Percentiles rank a stretch among this genome's conserved stretches.
These are phyloP conservation scores for Anisodus tanguticus DNA, from an alignment of 257 asterid genomes.

Conservation along the genomic window DNA sequence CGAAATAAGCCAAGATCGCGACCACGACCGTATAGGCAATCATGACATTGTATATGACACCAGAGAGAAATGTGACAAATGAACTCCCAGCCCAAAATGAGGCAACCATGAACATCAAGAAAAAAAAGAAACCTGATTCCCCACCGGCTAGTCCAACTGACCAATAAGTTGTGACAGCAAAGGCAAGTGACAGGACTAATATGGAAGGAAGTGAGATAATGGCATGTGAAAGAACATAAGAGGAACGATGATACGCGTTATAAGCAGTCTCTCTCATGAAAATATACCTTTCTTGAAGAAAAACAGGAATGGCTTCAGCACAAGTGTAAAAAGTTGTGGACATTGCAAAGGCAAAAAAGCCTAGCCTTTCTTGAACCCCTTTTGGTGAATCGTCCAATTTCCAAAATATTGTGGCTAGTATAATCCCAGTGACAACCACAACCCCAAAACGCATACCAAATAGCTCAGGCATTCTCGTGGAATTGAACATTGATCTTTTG, in stretches of 20 bases:
- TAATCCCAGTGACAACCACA: conserved; percentile 47
- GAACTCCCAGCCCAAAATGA: conserved; percentile 54
- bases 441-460: conserved; percentile 51
- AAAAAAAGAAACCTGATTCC: conserved; percentile 44
- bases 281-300: conserved; percentile 50
- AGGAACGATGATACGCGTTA: conserved; percentile 58
- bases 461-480: conserved; percentile 50
- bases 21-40: conserved; percentile 50
- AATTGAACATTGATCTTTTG: conserved; percentile 49
- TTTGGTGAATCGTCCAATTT: conserved; percentile 51
- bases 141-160: conserved; percentile 54
- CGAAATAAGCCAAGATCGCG: conserved; percentile 46
- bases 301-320: conserved; percentile 61
- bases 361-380: conserved; percentile 56
- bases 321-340: conserved; percentile 59
- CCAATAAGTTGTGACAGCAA: conserved; percentile 42
- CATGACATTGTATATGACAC: conserved; percentile 46
- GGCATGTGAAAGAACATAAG: conserved; percentile 55
- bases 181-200: conserved; percentile 38
- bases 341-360: conserved; percentile 59
- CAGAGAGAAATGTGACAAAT: conserved; percentile 54
- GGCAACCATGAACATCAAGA: conserved; percentile 43
- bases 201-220: conserved; percentile 46
- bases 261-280: conserved; percentile 61
- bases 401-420: conserved; percentile 51